Evolutionary conservation across 78 protist species (phyloP), one percentile per base, ranked within the genome.

Genomic region (Cyanophora paradoxa): DNA sequence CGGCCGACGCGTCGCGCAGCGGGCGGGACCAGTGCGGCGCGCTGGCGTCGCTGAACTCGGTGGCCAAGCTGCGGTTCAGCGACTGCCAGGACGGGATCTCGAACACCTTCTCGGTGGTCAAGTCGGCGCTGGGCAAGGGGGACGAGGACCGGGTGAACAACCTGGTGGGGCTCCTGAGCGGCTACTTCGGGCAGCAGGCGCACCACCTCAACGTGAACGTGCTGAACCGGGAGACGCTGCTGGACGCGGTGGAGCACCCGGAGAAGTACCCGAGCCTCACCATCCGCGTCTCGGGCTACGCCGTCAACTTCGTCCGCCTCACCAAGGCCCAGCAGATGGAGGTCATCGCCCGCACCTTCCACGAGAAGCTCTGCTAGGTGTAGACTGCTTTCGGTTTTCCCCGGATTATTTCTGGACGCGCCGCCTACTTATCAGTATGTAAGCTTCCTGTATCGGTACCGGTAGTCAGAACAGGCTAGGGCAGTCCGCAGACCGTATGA

Each of bases 221-320:
- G 46, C 33, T 75, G 30, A 36, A 4, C 24, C 7, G 46, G n/a
- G 79, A 75, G 24, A 61, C 36, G 54, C 70, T 75, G 19, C 31
- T 5, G 6, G 79, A 75, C 19, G 65, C 69, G n/a, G n/a, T n/a
- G n/a, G 79, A 11, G 36, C 40, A 75, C 54, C 79, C 79, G 26
- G 79, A 75, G 22, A 75, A 75, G 79, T 75, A 75, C 54, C 79
- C 79, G 28, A 4, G 2, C 14, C 69, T 75, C 26, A 75, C 79
- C 17, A 58, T 75, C 37, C 31, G 79, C 22, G 79, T 75, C 46
- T 75, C 79, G 50, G 79, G 79, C 37, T 75, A 75, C 54, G 79
- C 79, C 58, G 70, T 75, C 79, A 3, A 28, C 65, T 75, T 75
- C 54, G 59, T 19, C 39, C 66, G 70, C 31, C 70, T 75, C 31